These are phyloP conservation scores for Bacidia rubella DNA, from an alignment of 495 filamentous ascomycete genomes.

Conservation along the genomic window DNA sequence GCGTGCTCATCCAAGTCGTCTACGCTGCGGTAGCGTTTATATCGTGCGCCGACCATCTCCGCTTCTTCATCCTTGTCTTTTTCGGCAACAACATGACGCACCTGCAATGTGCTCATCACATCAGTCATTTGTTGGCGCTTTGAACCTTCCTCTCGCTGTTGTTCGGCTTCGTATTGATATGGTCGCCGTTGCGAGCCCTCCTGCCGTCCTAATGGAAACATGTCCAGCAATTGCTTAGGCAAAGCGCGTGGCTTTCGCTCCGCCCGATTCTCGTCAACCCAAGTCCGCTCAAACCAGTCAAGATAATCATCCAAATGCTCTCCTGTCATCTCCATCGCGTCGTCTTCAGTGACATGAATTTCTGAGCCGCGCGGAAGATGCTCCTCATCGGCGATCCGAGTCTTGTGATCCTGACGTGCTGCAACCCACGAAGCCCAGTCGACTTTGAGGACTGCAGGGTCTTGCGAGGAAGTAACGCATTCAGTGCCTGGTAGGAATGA, in stretches of 20 bases:
- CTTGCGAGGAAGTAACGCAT: constrained; percentile 38
- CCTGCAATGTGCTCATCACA: constrained; percentile 27
- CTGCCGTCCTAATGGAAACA: constrained; percentile 35
- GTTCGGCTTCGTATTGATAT: constrained; percentile 13
- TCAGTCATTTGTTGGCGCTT: constrained; percentile 21
- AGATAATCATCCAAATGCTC: constrained; percentile 68
- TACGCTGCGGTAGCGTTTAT: constrained; percentile 41
- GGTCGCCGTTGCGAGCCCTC: constrained; percentile 7
- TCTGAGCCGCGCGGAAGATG: constrained; percentile 28
- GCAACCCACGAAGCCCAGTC: constrained; percentile 62
- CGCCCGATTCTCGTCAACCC: constrained; percentile 35
- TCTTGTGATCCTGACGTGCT: constrained; percentile 34
- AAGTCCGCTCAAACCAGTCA: constrained; percentile 76
- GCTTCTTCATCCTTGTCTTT: constrained; percentile 16
- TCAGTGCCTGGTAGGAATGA: constrained; percentile 53
- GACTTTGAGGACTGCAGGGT: constrained; percentile 47
- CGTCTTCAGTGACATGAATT: constrained; percentile 45
- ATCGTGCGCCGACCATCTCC: constrained; percentile 33
- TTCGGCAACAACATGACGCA: constrained; percentile 12
- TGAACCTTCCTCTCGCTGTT: constrained; percentile 16
- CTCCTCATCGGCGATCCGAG: constrained; percentile 17
- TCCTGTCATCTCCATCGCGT: constrained; percentile 54
- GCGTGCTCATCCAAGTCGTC: constrained; percentile 44
- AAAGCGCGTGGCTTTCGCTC: constrained; percentile 12
- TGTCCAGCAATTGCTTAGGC: constrained; percentile 30